Conservation (phyloP, 2,329 filamentous ascomycete species). For the Chalaropsis thielavioides region DNA sequence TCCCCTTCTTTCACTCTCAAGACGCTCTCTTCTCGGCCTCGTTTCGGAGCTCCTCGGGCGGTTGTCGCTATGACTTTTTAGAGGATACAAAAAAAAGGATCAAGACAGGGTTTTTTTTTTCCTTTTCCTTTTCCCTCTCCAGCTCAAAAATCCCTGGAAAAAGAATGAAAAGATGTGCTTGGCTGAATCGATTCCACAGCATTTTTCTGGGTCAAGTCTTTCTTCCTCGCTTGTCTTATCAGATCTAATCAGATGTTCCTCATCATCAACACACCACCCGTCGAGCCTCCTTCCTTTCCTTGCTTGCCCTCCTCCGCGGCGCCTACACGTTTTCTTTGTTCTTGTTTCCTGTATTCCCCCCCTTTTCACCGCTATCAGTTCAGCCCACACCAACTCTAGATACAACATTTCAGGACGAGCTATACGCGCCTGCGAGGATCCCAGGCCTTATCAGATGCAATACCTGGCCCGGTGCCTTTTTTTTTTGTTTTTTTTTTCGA, state of each 20-base stretch:
- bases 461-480: background rate
- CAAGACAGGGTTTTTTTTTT: background rate
- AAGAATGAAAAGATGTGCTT: background rate
- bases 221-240: conserved; percentile 5
- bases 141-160: background rate
- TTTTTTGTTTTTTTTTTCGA: background rate
- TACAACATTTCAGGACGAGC: conserved; percentile 7
- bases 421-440: conserved; percentile 6
- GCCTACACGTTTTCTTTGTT: background rate
- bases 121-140: background rate
- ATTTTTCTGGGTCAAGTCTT: background rate
- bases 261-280: background rate
- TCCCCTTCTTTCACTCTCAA: background rate
- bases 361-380: background rate
- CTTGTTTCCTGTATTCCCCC: background rate
- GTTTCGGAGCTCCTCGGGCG: background rate
- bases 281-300: background rate
- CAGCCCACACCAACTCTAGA: background rate
- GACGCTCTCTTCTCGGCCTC: background rate
- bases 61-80: background rate
- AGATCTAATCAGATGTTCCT: conserved; percentile 4
- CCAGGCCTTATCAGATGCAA: conserved; percentile 12
- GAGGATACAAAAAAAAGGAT: background rate
- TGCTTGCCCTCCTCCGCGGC: background rate
- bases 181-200: background rate